Evolutionary conservation across 2,329 filamentous ascomycete genomes (phyloP).

Genomic region (Fusarium nurragi): DNA sequence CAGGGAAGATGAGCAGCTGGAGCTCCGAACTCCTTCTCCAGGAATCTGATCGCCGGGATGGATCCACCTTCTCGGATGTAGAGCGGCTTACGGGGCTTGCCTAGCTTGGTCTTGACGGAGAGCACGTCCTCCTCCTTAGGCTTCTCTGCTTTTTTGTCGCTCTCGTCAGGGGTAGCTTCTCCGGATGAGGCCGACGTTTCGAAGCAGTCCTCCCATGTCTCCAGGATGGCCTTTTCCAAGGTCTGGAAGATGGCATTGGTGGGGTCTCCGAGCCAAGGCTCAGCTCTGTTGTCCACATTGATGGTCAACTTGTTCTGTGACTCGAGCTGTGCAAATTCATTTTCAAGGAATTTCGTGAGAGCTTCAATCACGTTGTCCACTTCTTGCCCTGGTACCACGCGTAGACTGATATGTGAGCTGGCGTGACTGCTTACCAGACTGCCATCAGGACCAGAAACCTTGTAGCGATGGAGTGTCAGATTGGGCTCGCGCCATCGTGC

Average conservation of each 20-base stretch:
- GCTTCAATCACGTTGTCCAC: slow-evolving; percentile 77
- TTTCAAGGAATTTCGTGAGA: slow-evolving; percentile 72
- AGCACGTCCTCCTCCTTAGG: slow-evolving; percentile 30
- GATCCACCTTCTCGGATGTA: slow-evolving; percentile 97
- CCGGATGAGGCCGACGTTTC: slow-evolving; percentile 36
- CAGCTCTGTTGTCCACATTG: slow-evolving; percentile 89
- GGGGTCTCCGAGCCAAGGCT: slow-evolving; percentile 95
- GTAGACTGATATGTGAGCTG: slow-evolving; percentile 86
- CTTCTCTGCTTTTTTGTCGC: slow-evolving; percentile 21
- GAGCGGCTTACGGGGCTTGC: slow-evolving; percentile 70
- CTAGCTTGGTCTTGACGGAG: slow-evolving; percentile 29
- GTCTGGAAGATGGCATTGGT: slow-evolving; percentile 91
- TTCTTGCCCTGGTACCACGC: slow-evolving; percentile 93
- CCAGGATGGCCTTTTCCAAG: slow-evolving; percentile 83
- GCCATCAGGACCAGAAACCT: slow-evolving; percentile 90
- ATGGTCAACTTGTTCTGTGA: slow-evolving; percentile 85
- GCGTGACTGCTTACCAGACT: slow-evolving; percentile 92
- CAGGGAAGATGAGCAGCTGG: slow-evolving; percentile 93
- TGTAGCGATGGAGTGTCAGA: slow-evolving; percentile 91
- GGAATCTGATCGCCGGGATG: slow-evolving; percentile 91
- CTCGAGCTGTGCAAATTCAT: slow-evolving; percentile 77
- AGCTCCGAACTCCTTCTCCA: slow-evolving; percentile 93
- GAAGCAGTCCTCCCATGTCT: slow-evolving; percentile 77
- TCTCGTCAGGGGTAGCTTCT: slow-evolving; percentile 17
- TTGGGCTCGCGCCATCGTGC: slow-evolving; percentile 95